Percentiles rank a stretch among this genome's conserved stretches.
These are phyloP conservation scores for Aspergillus sp. DNA, from an alignment of 2,329 filamentous ascomycete species.

Conservation along the genomic window DNA sequence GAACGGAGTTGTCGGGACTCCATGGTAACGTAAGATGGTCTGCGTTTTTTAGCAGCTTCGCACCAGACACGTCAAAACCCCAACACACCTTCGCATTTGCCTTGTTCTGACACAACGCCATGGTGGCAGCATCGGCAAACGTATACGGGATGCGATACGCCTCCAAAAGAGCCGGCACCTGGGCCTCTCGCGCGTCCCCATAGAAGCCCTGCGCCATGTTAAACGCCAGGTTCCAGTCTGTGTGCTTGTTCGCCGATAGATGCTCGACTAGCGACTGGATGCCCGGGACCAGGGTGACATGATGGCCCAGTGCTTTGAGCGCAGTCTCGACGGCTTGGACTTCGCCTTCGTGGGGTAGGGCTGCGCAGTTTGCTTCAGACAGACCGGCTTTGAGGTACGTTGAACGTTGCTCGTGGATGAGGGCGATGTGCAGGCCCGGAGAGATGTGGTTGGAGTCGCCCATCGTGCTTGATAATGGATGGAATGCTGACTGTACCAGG, in stretches of 20 bases:
- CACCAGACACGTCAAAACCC: background rate
- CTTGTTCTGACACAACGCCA: slow-evolving; percentile 16
- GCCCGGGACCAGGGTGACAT: slow-evolving; percentile 8
- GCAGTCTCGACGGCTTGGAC: slow-evolving; percentile 6
- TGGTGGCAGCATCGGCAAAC: slow-evolving; percentile 14
- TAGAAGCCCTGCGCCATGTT: slow-evolving; percentile 16
- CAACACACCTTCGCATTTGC: slow-evolving; percentile 13
- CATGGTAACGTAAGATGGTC: slow-evolving; percentile 10
- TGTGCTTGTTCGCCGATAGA: slow-evolving; percentile 10
- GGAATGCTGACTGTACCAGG: too few species aligned
- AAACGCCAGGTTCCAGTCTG: slow-evolving; percentile 20
- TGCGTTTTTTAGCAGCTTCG: background rate
- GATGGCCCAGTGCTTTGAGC: slow-evolving; percentile 9
- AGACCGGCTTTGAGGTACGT: slow-evolving; percentile 7
- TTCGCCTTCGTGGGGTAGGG: slow-evolving; percentile 10
- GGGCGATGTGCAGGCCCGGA: slow-evolving; percentile 3
- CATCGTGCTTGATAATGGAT: too few species aligned
- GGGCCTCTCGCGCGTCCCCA: slow-evolving; percentile 15
- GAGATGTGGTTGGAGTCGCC: too few species aligned
- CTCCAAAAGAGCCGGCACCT: slow-evolving; percentile 19
- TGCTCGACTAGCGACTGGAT: slow-evolving; percentile 9
- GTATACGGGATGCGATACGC: slow-evolving; percentile 19
- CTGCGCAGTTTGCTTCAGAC: slow-evolving; percentile 9
- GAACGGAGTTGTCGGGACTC: slow-evolving; percentile 12
- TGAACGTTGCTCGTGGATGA: slow-evolving; percentile 8